A percentile compares a stretch with the other conserved stretches of the same genome.
phyloP scores from a whole-genome alignment of 805 yeast species.

The Candida pseudofarinosa region DNA sequence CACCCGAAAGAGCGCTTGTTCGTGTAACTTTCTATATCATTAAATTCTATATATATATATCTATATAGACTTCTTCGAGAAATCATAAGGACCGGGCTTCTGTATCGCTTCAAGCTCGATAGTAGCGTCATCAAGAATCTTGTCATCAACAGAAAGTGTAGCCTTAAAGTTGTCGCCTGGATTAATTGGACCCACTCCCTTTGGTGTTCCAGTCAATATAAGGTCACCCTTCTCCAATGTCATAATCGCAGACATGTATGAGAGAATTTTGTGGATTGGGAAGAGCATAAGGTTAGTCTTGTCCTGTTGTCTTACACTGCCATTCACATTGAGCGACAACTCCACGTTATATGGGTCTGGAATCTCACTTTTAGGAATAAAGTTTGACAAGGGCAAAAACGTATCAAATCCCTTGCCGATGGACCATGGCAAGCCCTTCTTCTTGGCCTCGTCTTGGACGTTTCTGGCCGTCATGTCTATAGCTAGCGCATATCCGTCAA shows the following conservation, averaged over 20 bases:
- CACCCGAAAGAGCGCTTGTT: conserved; percentile 40
- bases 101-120: conserved; percentile 51
- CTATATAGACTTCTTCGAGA: conserved; percentile 24
- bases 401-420: conserved; percentile 97
- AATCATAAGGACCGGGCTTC: conserved; percentile 45
- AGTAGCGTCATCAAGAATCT: conserved; percentile 46
- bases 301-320: conserved; percentile 66
- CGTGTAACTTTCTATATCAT: conserved; percentile 15
- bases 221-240: conserved; percentile 88
- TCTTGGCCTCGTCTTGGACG: conserved; percentile 91
- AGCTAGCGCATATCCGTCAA: conserved; percentile 85
- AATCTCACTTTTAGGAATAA: conserved; percentile 62
- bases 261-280: conserved; percentile 75
- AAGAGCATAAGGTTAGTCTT: conserved; percentile 80
- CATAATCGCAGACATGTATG: conserved; percentile 83
- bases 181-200: conserved; percentile 83
- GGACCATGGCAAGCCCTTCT: conserved; percentile 94
- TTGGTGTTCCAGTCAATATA: conserved; percentile 93
- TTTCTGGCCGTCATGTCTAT: conserved; percentile 94
- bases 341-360: conserved; percentile 71
- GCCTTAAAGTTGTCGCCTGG: conserved; percentile 81
- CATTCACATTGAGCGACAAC: conserved; percentile 66
- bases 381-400: conserved; percentile 78
- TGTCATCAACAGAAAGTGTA: conserved; percentile 52
- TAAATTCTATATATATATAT: not conserved